Base-by-base conservation (phyloP, 352 stramenopile species). In the Globisporangium canariense region DNA sequence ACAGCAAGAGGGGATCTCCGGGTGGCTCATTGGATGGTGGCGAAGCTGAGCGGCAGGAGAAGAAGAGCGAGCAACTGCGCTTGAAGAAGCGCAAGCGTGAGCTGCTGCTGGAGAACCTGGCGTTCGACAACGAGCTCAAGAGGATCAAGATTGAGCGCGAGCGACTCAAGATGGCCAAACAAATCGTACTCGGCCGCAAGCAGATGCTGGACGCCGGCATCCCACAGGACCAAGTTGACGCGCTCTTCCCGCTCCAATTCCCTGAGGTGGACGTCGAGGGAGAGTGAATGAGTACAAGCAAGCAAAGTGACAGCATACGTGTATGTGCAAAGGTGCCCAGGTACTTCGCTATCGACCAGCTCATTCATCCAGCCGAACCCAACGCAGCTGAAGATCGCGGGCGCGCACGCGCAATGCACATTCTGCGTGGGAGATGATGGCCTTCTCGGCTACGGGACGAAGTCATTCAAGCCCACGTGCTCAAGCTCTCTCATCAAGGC, bases 51-150 rank as follows among this genome's bases (percentile, higher is more conserved):
- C 80, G 86, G 60, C 89, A 93, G 58, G 77, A 90, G 76, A 40
- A 74, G 89, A 64, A 91, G 13, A 22, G 28, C 1, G 22, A 25
- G 22, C 22, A 25, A 25, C 22, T 25, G 22, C 22, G 22, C 22
- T 58, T 66, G 30, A 28, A 41, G 25, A 66, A 47, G 30, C 60
- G 40, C 13, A 30, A 45, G 18, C 43, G 38, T n/a, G 82, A 91
- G 38, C 73, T 91, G 53, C 67, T 87, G 58, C 79, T 87, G 34
- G 79, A 79, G n/a, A 84, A 91, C 62, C 75, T 83, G 18, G 69
- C 83, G 13, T 68, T 79, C 38, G 90, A 94, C 56, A 81, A 90
- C 46, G 87, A 91, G 65, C 72, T 83, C 71, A 90, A 91, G 72
- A 78, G 79, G 61, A 73, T 80, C 54, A 89, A 84, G 10, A 63